Percentiles rank a stretch among this genome's conserved stretches.
Conservation (phyloP, 257 asterid species). For the Ilex asprella region DNA sequence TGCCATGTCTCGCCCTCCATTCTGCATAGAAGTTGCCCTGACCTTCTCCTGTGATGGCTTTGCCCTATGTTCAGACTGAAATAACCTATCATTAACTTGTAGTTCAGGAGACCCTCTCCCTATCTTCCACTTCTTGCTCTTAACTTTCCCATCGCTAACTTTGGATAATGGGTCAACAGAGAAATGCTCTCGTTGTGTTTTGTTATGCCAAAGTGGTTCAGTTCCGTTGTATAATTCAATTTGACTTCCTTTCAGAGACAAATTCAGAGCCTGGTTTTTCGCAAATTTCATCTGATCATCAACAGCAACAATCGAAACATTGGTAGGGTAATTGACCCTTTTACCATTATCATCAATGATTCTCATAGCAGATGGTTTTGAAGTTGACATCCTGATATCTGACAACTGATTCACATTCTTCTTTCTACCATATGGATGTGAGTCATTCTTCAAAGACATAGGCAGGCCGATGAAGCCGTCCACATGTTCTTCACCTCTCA, state of each 20-base stretch:
- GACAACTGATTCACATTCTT: conserved; percentile 71
- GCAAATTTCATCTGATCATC: conserved; percentile 58
- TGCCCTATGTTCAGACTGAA: conserved; percentile 43
- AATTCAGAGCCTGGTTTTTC: conserved; percentile 55
- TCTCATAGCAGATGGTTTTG: conserved; percentile 57
- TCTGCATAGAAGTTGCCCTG: conserved; percentile 32
- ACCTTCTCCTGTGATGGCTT: conserved; percentile 44
- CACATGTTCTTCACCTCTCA: conserved; percentile 36
- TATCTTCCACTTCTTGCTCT: conserved; percentile 53
- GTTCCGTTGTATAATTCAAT: conserved; percentile 42
- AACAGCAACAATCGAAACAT: conserved; percentile 35
- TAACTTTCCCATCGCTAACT: conserved; percentile 39
- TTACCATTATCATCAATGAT: conserved; percentile 43
- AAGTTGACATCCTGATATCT: conserved; percentile 65
- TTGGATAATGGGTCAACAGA: conserved; percentile 43
- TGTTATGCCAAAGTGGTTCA: conserved; percentile 47
- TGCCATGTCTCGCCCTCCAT: conserved; percentile 41
- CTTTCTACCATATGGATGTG: conserved; percentile 54
- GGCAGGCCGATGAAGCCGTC: conserved; percentile 44
- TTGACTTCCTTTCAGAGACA: conserved; percentile 49
- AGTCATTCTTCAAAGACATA: conserved; percentile 37
- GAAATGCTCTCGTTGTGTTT: conserved; percentile 40
- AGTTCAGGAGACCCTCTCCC: conserved; percentile 48
- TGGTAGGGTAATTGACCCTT: conserved; percentile 41
- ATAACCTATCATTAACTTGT: conserved; percentile 34